Evolutionary conservation across 2,329 filamentous ascomycete species (phyloP).

Genomic region (Cordyceps cicadae): DNA sequence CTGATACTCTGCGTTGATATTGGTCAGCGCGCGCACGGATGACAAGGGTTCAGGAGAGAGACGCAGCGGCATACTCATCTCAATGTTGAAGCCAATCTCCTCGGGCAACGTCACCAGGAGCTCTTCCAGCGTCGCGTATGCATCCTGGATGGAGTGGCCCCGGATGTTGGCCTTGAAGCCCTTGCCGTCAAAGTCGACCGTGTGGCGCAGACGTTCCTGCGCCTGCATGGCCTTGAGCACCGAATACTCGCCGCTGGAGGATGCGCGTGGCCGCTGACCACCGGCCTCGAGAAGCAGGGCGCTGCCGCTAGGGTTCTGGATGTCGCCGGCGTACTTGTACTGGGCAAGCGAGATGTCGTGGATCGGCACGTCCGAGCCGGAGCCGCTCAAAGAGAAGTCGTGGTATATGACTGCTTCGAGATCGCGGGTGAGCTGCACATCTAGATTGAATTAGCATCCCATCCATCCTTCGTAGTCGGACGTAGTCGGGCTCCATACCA

Average conservation of each 20-base stretch:
- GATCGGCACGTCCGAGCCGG: slow-evolving; percentile 31
- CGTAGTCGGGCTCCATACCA: background rate
- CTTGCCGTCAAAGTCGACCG: slow-evolving; percentile 30
- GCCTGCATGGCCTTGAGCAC: slow-evolving; percentile 16
- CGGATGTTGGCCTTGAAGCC: slow-evolving; percentile 34
- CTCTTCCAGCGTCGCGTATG: slow-evolving; percentile 30
- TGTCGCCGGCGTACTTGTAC: slow-evolving; percentile 24
- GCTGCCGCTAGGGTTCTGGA: slow-evolving; percentile 13
- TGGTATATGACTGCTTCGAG: slow-evolving; percentile 32
- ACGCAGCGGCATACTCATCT: slow-evolving; percentile 25
- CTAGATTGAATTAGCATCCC: slow-evolving; percentile 15
- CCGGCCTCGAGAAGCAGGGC: background rate
- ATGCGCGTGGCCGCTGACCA: slow-evolving; percentile 15
- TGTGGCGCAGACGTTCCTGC: slow-evolving; percentile 28
- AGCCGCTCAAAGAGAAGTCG: slow-evolving; percentile 34
- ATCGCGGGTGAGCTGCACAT: slow-evolving; percentile 34
- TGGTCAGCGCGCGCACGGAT: too few species aligned
- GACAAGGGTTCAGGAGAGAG: too few species aligned
- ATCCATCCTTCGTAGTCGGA: background rate
- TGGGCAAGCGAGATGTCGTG: slow-evolving; percentile 31
- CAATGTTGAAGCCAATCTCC: slow-evolving; percentile 30
- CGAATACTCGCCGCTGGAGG: slow-evolving; percentile 17
- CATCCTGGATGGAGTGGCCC: slow-evolving; percentile 28
- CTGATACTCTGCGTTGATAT: slow-evolving; percentile 27
- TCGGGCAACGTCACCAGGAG: slow-evolving; percentile 26